Conservation (phyloP, 2,329 filamentous ascomycete genomes). For the Colletotrichum falcatum region DNA sequence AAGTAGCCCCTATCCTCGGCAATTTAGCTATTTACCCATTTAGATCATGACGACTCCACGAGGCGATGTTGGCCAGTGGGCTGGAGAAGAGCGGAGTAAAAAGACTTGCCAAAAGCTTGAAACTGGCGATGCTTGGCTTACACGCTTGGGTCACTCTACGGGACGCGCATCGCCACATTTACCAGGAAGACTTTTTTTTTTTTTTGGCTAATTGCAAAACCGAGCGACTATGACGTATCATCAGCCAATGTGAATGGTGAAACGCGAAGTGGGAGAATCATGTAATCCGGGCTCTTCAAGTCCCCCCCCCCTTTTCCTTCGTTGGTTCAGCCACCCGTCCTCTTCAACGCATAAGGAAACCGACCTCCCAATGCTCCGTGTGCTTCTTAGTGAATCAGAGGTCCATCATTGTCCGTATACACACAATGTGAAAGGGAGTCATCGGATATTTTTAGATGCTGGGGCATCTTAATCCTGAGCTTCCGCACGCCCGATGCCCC, state of each 20-base stretch:
- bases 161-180: background rate
- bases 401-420: background rate
- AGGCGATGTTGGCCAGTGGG: too few species aligned
- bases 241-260: too few species aligned
- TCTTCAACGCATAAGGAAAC: background rate
- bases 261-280: background rate
- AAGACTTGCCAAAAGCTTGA: background rate
- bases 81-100: background rate
- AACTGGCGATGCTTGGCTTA: background rate
- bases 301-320: background rate
- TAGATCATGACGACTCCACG: too few species aligned
- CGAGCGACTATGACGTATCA: background rate
- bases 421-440: too few species aligned
- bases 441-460: too few species aligned
- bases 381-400: background rate
- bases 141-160: background rate
- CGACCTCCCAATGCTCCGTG: too few species aligned
- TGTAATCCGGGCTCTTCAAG: background rate
- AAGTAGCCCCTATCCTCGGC: background rate
- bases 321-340: too few species aligned
- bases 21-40: background rate
- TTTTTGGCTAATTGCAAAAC: background rate
- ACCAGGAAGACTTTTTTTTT: too few species aligned
- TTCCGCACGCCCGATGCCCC: background rate
- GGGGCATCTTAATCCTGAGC: background rate